Conservation (phyloP, 140 eudicot genomes). For the Stevia rebaudiana region DNA sequence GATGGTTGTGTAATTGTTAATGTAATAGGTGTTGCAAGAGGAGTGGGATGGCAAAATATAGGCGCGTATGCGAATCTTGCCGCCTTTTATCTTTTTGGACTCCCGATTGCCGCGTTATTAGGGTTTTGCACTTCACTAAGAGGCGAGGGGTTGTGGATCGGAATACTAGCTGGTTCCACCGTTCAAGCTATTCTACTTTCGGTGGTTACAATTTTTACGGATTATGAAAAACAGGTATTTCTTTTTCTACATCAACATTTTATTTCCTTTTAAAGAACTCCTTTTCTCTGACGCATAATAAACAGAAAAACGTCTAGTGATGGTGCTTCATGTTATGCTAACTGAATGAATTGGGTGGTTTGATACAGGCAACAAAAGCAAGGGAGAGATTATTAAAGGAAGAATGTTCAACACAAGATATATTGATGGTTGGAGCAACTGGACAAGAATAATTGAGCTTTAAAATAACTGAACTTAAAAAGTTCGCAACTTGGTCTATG, state of each 20-base stretch:
- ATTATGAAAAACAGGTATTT: slow-evolving; percentile 77
- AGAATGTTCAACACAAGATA: slow-evolving; percentile 15
- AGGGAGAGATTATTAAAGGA: slow-evolving; percentile 33
- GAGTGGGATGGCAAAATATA: slow-evolving; percentile 90
- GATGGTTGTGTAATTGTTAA: background rate
- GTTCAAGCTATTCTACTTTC: slow-evolving; percentile 51
- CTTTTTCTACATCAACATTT: background rate
- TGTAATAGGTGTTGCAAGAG: slow-evolving; percentile 71
- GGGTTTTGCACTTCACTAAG: slow-evolving; percentile 50
- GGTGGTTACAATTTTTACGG: slow-evolving; percentile 50
- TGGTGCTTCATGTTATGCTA: background rate
- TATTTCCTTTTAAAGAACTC: background rate
- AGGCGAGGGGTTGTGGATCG: slow-evolving; percentile 86
- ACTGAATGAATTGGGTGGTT: background rate
- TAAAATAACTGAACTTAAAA: no score
- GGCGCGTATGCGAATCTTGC: slow-evolving; percentile 72
- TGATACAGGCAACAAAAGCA: slow-evolving; percentile 41
- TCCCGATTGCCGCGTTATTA: slow-evolving; percentile 62
- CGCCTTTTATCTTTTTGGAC: slow-evolving; percentile 67
- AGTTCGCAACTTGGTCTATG: no score
- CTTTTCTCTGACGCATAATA: background rate
- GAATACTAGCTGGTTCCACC: slow-evolving; percentile 54
- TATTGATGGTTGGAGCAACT: no score
- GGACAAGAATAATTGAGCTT: no score
- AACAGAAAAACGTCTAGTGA: no score